phyloP scores from a whole-genome alignment of 192 early-diverging fungal genomes.

The Rhizophagus clarus region DNA sequence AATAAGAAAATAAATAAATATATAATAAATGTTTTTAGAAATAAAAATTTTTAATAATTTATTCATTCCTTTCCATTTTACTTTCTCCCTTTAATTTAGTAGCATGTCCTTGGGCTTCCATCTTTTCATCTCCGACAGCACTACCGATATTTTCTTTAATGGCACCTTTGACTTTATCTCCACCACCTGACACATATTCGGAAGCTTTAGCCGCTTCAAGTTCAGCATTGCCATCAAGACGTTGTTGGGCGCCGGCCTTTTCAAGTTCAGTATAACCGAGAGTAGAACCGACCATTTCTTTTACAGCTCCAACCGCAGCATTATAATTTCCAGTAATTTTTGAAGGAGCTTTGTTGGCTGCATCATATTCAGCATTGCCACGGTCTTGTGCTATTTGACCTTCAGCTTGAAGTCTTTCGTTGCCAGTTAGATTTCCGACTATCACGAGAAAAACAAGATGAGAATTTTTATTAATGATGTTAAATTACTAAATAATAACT shows the following conservation, averaged over 20 bases:
- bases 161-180: neutral
- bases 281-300: constrained; percentile 26
- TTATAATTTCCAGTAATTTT: constrained; percentile 19
- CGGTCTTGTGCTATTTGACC: neutral
- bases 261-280: constrained; percentile 9
- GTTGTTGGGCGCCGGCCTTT: constrained; percentile 1
- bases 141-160: neutral
- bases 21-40: too few relatives aligned
- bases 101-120: neutral
- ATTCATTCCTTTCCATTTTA: neutral
- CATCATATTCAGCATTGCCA: neutral
- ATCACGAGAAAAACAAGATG: neutral
- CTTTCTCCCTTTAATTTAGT: neutral
- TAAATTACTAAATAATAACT: neutral
- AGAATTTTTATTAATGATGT: neutral
- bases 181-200: neutral
- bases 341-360: neutral
- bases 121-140: neutral
- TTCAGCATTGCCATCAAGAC: constrained; percentile 28
- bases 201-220: constrained; percentile 8
- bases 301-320: constrained; percentile 14
- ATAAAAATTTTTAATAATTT: neutral
- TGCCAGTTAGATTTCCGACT: neutral
- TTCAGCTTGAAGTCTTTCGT: neutral
- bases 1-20: too few relatives aligned